These are phyloP conservation scores for Pseudogymnoascus sp. DNA, from an alignment of 2,329 filamentous ascomycete genomes.

Conservation along the genomic window DNA sequence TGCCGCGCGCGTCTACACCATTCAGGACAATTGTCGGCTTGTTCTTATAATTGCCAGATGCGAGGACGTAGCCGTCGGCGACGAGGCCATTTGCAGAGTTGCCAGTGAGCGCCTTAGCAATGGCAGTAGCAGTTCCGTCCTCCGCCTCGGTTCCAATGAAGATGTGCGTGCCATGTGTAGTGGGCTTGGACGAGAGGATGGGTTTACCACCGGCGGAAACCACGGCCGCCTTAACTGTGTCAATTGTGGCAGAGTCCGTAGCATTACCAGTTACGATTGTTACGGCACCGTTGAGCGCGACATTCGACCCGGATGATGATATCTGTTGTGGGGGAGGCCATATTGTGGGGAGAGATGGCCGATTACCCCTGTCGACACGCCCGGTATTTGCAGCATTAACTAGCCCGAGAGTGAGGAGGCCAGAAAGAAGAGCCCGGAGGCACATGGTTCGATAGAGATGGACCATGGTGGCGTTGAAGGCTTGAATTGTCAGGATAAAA, in stretches of 20 bases:
- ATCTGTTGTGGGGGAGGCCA: constrained; percentile 17
- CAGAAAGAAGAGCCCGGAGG: neutral
- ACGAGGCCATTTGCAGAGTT: constrained; percentile 14
- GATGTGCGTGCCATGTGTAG: neutral
- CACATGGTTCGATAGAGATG: neutral
- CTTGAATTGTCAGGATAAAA: neutral
- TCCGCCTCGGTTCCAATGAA: neutral
- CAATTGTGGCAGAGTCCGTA: constrained; percentile 12
- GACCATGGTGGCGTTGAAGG: neutral
- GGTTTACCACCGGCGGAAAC: neutral
- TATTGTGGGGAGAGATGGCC: constrained; percentile 7
- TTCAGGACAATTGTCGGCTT: constrained; percentile 20
- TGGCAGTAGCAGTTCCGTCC: neutral
- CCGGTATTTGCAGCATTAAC: neutral
- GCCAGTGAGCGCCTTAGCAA: constrained; percentile 13
- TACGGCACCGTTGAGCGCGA: constrained; percentile 16
- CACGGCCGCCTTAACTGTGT: neutral
- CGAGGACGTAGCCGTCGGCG: constrained; percentile 19
- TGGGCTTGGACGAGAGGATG: neutral
- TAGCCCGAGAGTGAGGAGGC: neutral
- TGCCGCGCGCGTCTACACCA: constrained; percentile 18
- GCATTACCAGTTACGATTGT: constrained; percentile 19
- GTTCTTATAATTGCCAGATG: constrained; percentile 14
- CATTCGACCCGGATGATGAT: constrained; percentile 11
- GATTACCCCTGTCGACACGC: neutral